Evolutionary conservation across 2,329 filamentous ascomycete genomes (phyloP), one percentile per base, ranked within the genome.

Genomic region (Exserohilum turcica): DNA sequence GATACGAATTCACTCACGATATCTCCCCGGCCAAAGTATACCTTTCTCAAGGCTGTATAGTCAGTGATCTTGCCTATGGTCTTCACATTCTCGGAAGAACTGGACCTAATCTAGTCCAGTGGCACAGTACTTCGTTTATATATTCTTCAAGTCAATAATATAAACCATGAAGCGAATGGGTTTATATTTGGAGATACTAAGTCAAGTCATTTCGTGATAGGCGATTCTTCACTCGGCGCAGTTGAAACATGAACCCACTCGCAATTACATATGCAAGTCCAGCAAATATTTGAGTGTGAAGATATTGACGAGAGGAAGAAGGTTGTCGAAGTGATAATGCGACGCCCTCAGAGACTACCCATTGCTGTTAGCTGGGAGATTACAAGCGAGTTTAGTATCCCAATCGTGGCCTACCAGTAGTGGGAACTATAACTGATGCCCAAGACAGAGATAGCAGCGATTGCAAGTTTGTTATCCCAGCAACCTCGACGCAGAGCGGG

Each of bases 401-500:
- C 76, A 12, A 71, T 70, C 19, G 19, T 28, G n/a, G 29, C 33
- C 12, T 46, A 46, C 43, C 43, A 29, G 24, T 38, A 3, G 65
- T 67, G 2, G 76, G 76, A 9, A 77, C 47, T 5, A 75, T 68
- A 0, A 75, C 66, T 3, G 69, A 66, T 18, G 72, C 54, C 71
- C 74, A 79, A 6, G 67, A 61, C 3, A 78, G 59, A 9, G 75
- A 74, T 6, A 79, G 64, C 36, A 77, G 58, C 3, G 74, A 76
- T 7, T 72, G 76, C 8, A 78, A 59, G 40, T 78, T 68, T 43
- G 66, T 65, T 6, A 79, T 64, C 5, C 75, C 76, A 1, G 71
- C 75, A 12, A 78, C 71, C 50, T 78, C 75, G 15, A 73, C 75
- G 33, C 70, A 74, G 0, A 79, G 63, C 5, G 76, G 75, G 6